Base-by-base conservation (phyloP, 768 basidiomycete genomes). In the Xerocomus potaroensis region DNA sequence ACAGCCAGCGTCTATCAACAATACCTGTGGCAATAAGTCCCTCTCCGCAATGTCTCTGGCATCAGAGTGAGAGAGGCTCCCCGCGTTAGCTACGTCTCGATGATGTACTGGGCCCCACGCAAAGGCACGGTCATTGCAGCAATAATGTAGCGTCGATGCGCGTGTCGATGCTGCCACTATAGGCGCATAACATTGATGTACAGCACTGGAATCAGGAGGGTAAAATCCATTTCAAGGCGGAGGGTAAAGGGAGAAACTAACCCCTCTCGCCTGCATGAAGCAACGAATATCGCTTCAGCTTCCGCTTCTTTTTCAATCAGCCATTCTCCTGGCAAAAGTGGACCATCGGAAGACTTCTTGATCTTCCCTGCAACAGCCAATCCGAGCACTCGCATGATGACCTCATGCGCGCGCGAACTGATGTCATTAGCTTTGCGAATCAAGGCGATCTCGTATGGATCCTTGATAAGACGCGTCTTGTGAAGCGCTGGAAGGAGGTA, bases 1-100 rank as follows among this genome's bases (percentile, higher is more conserved):
- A 59, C 93, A 94, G 0, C 94, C 93, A 1, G 95, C 95, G 57
- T 98, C 95, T 51, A 95, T 93, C 26, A 95, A 77, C 5, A 95
- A 73, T 7, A 95, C 86, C 62, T 88, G 82, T 0, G 84, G 83
- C 26, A 68, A 54, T 40, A 84, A 54, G 14, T 74, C 62, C n/a
- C 29, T 40, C 9, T 40, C 38, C n/a, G 10, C 32, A 8, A 5
- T 10, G 11, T 22, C 11, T 8, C 40, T 26, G 15, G n/a, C 50
- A 29, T 42, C 44, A 8, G 66, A 53, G 11, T 69, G 61, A 8
- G 73, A 68, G 26, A 86, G 65, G 0, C 67, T 67, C 30, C 72
- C 71, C 16, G 63, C 65, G 61, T 88, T 84, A 19, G 72, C 55
- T 43, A 78, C 78, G 51, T 83, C 80, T 50, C 76, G 72, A 2